Evolutionary conservation across 768 basidiomycete genomes (phyloP), one percentile per base, ranked within the genome.

Genomic region (Guyanaporus albipodus): DNA sequence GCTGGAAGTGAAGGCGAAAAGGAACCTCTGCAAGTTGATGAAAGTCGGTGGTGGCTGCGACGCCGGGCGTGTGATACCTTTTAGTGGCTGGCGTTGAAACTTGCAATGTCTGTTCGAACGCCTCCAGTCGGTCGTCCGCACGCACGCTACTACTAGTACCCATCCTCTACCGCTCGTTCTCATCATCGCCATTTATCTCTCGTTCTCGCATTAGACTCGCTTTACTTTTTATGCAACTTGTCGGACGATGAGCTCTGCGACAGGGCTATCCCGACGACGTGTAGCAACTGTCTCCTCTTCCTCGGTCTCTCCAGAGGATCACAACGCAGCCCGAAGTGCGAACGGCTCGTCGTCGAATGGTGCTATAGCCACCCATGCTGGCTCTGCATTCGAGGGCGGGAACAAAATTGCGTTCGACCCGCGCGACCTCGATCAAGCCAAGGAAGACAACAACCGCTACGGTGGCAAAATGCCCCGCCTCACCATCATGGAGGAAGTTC

Each of bases 401-500:
- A 81, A 78, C 57, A 91, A 85, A 72, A 81, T 99, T 60, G 96
- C 95, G 6, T 97, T 77, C 61, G 96, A 98, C 73, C 93, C 92
- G 3, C 73, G 91, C 44, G 96, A 99, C 70, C 66, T 96, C 54
- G 80, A 87, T 61, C 77, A 80, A 44, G 83, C 79, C 29, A 75
- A 75, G 36, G 80, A 85, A 55, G 81, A 83, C 52, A 73, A 64
- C n/a, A 73, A 64, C n/a, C 75, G 73, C 44, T 59, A 77, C 46
- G 84, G 85, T 4, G 87, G 85, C 17, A 82, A 78, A 67, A 77
- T 86, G 67, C 96, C 96, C 3, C 75, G 75, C 47, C 71, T 99
- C 57, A 99, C 96, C 21, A 77, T 99, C 46, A 89, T 98, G 88
- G 96, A 99, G 72, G 96, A 99, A 72, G 84, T 99, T 6, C 71